phyloP scores from a whole-genome alignment of 805 yeast genomes.

The Pichia membranifaciens region DNA sequence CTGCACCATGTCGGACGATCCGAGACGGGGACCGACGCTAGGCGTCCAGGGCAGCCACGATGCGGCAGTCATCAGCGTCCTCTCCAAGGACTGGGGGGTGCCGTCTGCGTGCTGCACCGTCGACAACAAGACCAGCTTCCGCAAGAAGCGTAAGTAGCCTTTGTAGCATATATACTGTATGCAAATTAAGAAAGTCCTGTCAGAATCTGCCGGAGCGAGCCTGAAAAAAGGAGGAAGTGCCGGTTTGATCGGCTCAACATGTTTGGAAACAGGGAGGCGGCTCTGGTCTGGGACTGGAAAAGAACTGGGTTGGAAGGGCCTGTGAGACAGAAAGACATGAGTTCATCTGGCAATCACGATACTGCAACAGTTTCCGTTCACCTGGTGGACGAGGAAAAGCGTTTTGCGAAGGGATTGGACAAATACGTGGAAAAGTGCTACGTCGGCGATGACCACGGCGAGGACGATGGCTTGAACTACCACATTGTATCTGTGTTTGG shows the following conservation, averaged over 20 bases:
- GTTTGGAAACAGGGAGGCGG: no score
- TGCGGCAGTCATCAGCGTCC: slow-evolving; percentile 48
- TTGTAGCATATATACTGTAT: no score
- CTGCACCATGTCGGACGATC: slow-evolving; percentile 57
- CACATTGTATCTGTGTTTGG: slow-evolving; percentile 96
- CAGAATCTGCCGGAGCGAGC: neutral
- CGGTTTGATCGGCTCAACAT: no score
- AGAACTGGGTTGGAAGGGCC: no score
- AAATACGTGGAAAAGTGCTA: neutral
- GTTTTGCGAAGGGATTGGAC: slow-evolving; percentile 36
- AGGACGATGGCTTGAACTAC: slow-evolving; percentile 60
- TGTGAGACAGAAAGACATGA: neutral
- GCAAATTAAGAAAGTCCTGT: no score
- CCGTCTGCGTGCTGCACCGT: slow-evolving; percentile 59
- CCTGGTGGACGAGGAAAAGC: slow-evolving; percentile 55
- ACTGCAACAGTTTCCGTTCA: slow-evolving; percentile 39
- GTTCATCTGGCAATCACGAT: neutral
- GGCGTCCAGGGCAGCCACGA: slow-evolving; percentile 90
- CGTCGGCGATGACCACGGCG: slow-evolving; percentile 10
- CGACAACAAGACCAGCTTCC: slow-evolving; percentile 51
- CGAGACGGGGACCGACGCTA: slow-evolving; percentile 55
- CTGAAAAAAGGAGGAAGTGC: no score
- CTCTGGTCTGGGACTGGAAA: no score
- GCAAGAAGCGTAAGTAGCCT: neutral
- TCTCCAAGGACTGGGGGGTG: slow-evolving; percentile 55